Conservation (phyloP, 2,329 filamentous ascomycete genomes). For the Emergomyces orientalis region DNA sequence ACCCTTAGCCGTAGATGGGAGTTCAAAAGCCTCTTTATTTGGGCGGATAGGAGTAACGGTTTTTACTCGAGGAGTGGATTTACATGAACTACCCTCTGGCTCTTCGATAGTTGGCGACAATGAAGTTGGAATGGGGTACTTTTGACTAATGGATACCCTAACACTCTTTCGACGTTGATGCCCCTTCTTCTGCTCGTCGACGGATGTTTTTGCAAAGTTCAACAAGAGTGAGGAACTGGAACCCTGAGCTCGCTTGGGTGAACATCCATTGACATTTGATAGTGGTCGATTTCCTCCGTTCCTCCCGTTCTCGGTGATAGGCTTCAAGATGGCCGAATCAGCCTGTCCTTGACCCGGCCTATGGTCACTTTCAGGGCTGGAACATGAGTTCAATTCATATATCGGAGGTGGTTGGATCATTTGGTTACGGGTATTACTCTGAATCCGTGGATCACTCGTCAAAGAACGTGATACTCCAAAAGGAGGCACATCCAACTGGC, state of each 20-base stretch:
- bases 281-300: not conserved
- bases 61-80: not conserved
- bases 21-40: not conserved
- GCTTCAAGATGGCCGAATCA: not conserved
- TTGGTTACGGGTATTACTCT: not conserved
- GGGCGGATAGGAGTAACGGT: not conserved
- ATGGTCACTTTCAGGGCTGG: not conserved
- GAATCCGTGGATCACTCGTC: not conserved
- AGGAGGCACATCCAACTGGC: not conserved
- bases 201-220: not conserved
- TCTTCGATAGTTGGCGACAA: slow-evolving; percentile 31
- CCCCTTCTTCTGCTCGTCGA: slow-evolving; percentile 19
- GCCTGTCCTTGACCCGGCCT: not conserved
- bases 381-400: not conserved
- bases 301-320: slow-evolving; percentile 8
- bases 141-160: slow-evolving; percentile 32
- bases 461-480: not conserved
- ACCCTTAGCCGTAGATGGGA: not conserved
- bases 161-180: slow-evolving; percentile 38
- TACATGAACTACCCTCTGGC: slow-evolving; percentile 22
- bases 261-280: not conserved
- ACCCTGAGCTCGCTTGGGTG: not conserved
- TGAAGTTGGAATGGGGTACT: slow-evolving; percentile 18
- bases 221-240: not conserved
- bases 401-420: not conserved